Evolutionary conservation across 768 basidiomycete species (phyloP), one percentile per base, ranked within the genome.

Genomic region (Agrocybe praecox): DNA sequence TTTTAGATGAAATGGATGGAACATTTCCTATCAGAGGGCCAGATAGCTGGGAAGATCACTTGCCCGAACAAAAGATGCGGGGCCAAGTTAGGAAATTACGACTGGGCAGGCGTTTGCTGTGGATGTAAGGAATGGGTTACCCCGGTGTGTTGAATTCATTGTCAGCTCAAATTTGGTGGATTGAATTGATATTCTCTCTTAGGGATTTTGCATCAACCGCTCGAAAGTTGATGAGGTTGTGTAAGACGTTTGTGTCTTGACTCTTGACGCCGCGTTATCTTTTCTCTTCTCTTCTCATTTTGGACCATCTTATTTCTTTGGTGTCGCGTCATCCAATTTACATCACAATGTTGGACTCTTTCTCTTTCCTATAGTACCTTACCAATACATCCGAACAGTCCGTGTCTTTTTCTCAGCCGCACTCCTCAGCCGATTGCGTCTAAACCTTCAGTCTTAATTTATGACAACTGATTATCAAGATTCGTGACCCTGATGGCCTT

Each of bases 1-100:
- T 29, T 56, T 15, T 61, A 92, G 94, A 88, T 97, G 85, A 89
- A 87, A 65, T 99, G 96, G 97, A 99, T 99, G 96, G 87, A 94
- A 49, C 80, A 87, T 5, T 83, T 89, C 63, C 74, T 98, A 9
- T 79, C 85, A 33, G 71, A 75, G n/a, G 96, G 94, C 0, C 80
- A 86, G 44, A 74, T 96, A 34, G 83, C 87, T 0, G 97, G 97
- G 17, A 97, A 95, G 79, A 91, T 99, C 62, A 57, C 83, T 0
- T 99, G 97, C 64, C 97, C 97, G 3, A 96, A 96, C 71, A 81
- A 87, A 65, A 94, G 92, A 66, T 99, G 97, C 65, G 81, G 82
- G 2, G 87, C 84, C 22, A 99, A 99, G 75, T 79, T 99, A 17
- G 97, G 97, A 2, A 97, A 92, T 69, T 98, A 88, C 64, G 95